A percentile compares a stretch with the other conserved stretches of the same genome.
phyloP scores from a whole-genome alignment of 2,329 filamentous ascomycete genomes.

The Calonectria multiphialidica region DNA sequence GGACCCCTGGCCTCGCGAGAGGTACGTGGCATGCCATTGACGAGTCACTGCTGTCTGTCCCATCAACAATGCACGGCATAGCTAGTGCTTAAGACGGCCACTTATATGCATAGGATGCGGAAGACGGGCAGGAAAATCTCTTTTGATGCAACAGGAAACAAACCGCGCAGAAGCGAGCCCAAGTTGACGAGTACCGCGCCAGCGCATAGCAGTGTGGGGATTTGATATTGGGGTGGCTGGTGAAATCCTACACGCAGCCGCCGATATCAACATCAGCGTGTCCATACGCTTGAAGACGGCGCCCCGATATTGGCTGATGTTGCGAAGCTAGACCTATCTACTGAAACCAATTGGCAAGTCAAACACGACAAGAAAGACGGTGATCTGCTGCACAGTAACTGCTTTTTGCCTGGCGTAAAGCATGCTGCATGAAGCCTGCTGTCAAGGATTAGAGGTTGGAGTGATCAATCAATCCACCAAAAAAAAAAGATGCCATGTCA shows the following conservation, averaged over 20 bases:
- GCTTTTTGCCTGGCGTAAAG: background rate
- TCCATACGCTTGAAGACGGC: background rate
- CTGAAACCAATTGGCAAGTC: background rate
- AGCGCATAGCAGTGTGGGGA: background rate
- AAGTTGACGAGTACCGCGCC: conserved; percentile 6
- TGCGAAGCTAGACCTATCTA: background rate
- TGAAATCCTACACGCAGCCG: background rate
- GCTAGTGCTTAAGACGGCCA: conserved; percentile 24
- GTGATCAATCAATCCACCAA: background rate
- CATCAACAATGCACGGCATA: conserved; percentile 26
- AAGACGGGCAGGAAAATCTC: background rate
- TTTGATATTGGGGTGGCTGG: background rate
- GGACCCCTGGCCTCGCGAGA: conserved; percentile 28
- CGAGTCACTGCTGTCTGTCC: conserved; percentile 21
- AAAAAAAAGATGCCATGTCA: background rate
- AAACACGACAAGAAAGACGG: background rate
- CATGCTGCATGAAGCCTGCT: background rate
- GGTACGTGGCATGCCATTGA: conserved; percentile 29
- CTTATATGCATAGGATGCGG: conserved; percentile 13
- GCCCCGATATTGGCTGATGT: background rate
- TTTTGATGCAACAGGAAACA: conserved; percentile 10
- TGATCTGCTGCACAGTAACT: background rate
- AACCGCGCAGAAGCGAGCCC: conserved; percentile 7
- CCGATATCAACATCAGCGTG: background rate
- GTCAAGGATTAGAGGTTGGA: background rate